Evolutionary conservation across 805 yeast genomes (phyloP), one percentile per base, ranked within the genome.

Genomic region (Pichia kluyveri): DNA sequence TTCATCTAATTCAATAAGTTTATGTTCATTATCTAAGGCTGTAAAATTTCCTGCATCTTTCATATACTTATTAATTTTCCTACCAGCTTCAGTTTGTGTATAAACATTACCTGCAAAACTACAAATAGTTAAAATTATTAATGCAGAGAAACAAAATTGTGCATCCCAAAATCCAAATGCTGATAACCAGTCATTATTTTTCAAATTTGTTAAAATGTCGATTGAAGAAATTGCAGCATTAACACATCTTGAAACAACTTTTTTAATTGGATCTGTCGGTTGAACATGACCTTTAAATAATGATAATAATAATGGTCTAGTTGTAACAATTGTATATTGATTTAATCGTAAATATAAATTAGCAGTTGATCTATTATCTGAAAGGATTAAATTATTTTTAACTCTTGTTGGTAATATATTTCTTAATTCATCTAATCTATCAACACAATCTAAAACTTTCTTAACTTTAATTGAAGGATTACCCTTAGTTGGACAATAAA

Each of bases 81-180:
- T 41, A 6, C 67, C 66, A 15, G 43, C 49, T 7, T 56, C 51
- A 2, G 60, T 45, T 17, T 54, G 51, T 1, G 59, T 51, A 41
- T 57, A 57, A 8, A 51, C 41, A n/a, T 51, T 56, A 40, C 57
- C 57, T 14, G 56, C 43, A 40, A 43, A 44, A 36, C 49, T 47
- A 19, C 46, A 57, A 59, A 63, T 62, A 23, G 56, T 59, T 6
- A 63, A 55, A 19, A 63, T 59, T 32, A 63, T 48, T 11, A 63
- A 44, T 0, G 68, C 54, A 1, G 68, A 63, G 38, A 63, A 63
- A 38, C 63, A 48, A 45, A 58, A 61, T 44, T 65, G 58, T 10
- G 66, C 66, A 53, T 63, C 68, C 63, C 66, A 61, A 49, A 63
- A 63, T 11, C 68, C 68, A 55, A 59, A 62, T 32, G 64, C 57